Evolutionary conservation across 1,284 basidiomycete genomes (phyloP).

Genomic region (Heterobasidion irregulare): DNA sequence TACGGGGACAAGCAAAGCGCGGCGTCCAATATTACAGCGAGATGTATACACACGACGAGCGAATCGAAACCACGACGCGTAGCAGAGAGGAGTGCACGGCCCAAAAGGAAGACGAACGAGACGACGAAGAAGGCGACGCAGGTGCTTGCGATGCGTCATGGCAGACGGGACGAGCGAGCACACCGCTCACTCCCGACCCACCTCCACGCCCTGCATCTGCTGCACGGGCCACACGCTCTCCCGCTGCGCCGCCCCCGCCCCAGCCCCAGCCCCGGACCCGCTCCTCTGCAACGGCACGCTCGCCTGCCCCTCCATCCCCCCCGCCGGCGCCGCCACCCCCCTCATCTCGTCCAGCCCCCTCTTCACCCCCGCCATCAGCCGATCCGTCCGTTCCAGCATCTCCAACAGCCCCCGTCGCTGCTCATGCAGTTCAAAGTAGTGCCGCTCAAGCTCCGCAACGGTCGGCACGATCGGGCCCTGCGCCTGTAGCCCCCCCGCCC

Average conservation of each 20-base stretch:
- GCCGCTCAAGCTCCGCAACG: constrained; percentile 54
- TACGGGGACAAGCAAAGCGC: neutral
- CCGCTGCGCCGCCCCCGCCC: constrained; percentile 17
- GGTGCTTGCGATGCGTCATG: too few relatives aligned
- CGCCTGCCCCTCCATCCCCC: constrained; percentile 4
- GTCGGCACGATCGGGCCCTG: constrained; percentile 34
- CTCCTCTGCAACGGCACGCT: constrained; percentile 21
- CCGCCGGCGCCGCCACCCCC: constrained; percentile 11
- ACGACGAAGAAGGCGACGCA: neutral
- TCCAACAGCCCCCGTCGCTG: constrained; percentile 58
- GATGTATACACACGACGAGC: neutral
- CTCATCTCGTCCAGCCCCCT: constrained; percentile 68
- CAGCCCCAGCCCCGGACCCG: too few relatives aligned
- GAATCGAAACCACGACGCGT: neutral
- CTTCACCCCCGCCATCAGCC: constrained; percentile 61
- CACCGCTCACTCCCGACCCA: neutral
- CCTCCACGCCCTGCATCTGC: neutral
- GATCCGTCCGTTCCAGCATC: constrained; percentile 64
- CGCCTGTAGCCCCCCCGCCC: constrained; percentile 23
- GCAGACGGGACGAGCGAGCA: neutral
- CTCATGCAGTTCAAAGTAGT: constrained; percentile 55
- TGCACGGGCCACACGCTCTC: constrained; percentile 26
- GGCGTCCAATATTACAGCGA: neutral
- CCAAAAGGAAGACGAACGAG: neutral
- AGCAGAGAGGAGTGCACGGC: neutral